phyloP scores from a whole-genome alignment of 2,329 filamentous ascomycete species.

The Fusarium irregulare region DNA sequence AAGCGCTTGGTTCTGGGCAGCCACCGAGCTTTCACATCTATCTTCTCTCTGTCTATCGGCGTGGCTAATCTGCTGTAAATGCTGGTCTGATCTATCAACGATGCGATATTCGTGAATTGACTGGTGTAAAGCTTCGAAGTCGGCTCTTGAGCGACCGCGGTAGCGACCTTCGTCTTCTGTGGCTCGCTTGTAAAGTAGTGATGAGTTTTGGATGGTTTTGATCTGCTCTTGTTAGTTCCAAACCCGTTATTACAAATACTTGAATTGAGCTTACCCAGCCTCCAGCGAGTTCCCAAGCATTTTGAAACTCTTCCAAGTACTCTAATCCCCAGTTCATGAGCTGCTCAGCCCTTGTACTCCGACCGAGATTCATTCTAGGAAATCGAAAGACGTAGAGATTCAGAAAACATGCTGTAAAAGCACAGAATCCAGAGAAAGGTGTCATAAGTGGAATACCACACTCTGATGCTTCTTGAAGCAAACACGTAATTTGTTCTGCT shows the following conservation, averaged over 20 bases:
- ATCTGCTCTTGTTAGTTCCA: conserved; percentile 33
- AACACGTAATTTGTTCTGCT: conserved; percentile 50
- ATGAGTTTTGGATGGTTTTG: conserved; percentile 43
- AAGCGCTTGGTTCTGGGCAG: not conserved
- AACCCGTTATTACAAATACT: fast-evolving
- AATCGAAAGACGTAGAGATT: conserved; percentile 56
- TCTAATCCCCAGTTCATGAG: conserved; percentile 39
- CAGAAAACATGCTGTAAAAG: conserved; percentile 57
- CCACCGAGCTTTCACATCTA: not conserved
- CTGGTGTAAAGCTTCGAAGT: conserved; percentile 38
- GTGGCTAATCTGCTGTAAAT: conserved; percentile 38
- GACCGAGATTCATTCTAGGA: conserved; percentile 53
- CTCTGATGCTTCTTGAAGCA: conserved; percentile 54
- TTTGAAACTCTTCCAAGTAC: conserved; percentile 40
- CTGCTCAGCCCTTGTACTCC: conserved; percentile 29
- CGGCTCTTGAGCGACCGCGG: conserved; percentile 31
- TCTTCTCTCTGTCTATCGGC: conserved; percentile 18
- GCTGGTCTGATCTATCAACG: conserved; percentile 35
- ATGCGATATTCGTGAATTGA: conserved; percentile 40
- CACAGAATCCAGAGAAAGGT: conserved; percentile 59
- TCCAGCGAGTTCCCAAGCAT: conserved; percentile 39
- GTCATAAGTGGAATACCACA: conserved; percentile 53
- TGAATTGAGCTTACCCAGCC: conserved; percentile 28
- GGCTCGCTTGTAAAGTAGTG: conserved; percentile 34
- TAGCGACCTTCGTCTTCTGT: conserved; percentile 37